Conservation (phyloP, 108 stramenopile species). For the Tribonema minus region DNA sequence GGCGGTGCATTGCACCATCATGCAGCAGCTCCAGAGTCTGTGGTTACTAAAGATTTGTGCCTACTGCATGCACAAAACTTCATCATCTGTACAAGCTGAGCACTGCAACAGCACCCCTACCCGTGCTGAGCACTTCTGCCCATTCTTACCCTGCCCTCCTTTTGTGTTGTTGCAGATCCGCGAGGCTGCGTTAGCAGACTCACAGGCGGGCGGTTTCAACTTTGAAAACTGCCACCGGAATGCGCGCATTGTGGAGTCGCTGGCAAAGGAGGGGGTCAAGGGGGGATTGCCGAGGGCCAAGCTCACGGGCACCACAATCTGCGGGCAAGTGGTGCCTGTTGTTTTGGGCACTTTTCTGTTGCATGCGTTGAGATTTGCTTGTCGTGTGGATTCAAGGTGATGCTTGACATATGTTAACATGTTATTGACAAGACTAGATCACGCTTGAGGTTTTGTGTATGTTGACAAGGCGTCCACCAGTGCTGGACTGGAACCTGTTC, state of each 20-base stretch:
- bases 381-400: too few species aligned
- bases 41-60: too few species aligned
- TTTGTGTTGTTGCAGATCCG: not conserved
- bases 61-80: too few species aligned
- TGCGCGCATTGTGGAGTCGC: slow-evolving; percentile 54
- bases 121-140: slow-evolving; percentile 81
- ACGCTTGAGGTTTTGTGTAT: not conserved
- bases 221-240: slow-evolving; percentile 75
- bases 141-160: not conserved
- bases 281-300: slow-evolving; percentile 25
- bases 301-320: slow-evolving; percentile 64
- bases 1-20: too few species aligned
- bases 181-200: not conserved
- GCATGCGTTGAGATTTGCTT: too few species aligned
- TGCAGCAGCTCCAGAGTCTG: too few species aligned
- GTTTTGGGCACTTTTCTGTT: too few species aligned
- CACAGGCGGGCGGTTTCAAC: slow-evolving; percentile 61
- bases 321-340: slow-evolving; percentile 38
- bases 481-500: too few species aligned
- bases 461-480: too few species aligned
- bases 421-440: too few species aligned
- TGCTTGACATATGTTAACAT: too few species aligned
- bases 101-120: slow-evolving; percentile 92
- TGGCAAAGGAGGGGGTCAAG: not conserved
- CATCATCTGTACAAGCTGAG: too few species aligned